These are phyloP conservation scores for Reticulascus tulasneorum DNA, from an alignment of 2,329 filamentous ascomycete genomes.

Conservation along the genomic window DNA sequence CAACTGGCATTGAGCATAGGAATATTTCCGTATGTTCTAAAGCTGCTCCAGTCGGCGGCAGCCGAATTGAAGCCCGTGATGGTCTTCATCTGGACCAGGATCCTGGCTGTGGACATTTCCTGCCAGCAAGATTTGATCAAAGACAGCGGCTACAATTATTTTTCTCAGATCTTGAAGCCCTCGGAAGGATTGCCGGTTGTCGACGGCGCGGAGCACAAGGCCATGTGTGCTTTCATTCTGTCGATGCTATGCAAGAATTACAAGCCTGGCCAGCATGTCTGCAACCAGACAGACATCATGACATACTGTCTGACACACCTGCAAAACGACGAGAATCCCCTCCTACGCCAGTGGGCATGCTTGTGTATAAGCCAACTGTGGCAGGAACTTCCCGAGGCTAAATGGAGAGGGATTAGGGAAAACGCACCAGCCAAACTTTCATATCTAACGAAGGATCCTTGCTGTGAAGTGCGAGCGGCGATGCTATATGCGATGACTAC, in stretches of 20 bases:
- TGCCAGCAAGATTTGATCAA: constrained; percentile 94
- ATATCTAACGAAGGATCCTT: constrained; percentile 75
- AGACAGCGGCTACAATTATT: constrained; percentile 96
- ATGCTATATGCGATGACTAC: constrained; percentile 92
- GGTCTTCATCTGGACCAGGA: constrained; percentile 98
- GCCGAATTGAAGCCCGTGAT: constrained; percentile 95
- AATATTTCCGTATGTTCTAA: constrained; percentile 98
- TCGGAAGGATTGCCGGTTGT: constrained; percentile 77
- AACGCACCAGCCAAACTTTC: constrained; percentile 79
- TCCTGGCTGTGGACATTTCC: constrained; percentile 89
- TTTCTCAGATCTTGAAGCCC: constrained; percentile 86
- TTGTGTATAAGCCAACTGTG: constrained; percentile 93
- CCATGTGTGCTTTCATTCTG: constrained; percentile 98
- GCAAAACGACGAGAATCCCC: constrained; percentile 77
- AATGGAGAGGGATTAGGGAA: constrained; percentile 91
- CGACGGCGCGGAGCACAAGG: constrained; percentile 85
- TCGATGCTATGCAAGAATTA: constrained; percentile 97
- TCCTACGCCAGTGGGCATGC: constrained; percentile 92
- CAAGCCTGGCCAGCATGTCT: constrained; percentile 85
- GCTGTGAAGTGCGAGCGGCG: constrained; percentile 87
- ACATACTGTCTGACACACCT: constrained; percentile 81
- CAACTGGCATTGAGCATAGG: constrained; percentile 95
- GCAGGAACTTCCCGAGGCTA: constrained; percentile 85
- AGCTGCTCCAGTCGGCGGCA: constrained; percentile 90
- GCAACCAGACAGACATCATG: constrained; percentile 86